Evolutionary conservation across 2,329 filamentous ascomycete genomes (phyloP).

Genomic region (Berkeleyomyces rouxiae): DNA sequence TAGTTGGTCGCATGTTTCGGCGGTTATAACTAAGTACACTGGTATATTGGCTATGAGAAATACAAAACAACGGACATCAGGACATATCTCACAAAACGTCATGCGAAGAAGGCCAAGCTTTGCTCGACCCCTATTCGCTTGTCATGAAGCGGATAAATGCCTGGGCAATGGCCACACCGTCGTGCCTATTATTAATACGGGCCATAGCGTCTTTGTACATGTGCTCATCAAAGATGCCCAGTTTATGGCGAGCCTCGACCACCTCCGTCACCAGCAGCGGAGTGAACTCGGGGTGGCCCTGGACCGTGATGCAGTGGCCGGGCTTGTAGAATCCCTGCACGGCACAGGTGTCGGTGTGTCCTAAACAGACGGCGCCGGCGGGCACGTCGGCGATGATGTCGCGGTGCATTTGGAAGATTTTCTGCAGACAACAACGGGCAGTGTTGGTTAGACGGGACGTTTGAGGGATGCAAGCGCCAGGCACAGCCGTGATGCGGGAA

Average conservation of each 20-base stretch:
- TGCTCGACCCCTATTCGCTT: constrained; percentile 26
- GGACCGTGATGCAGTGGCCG: constrained; percentile 52
- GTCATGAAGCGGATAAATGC: constrained; percentile 64
- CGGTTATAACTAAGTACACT: no score
- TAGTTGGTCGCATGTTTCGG: no score
- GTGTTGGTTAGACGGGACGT: not conserved
- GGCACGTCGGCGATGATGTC: constrained; percentile 57
- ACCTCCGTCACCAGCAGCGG: constrained; percentile 54
- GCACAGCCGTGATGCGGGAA: not conserved
- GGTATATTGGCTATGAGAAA: no score
- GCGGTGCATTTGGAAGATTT: constrained; percentile 71
- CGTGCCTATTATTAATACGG: constrained; percentile 51
- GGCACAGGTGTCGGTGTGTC: constrained; percentile 46
- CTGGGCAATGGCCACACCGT: constrained; percentile 58
- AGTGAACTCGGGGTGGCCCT: constrained; percentile 77
- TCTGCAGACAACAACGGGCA: not conserved
- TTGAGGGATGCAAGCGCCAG: not conserved
- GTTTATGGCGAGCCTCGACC: constrained; percentile 43
- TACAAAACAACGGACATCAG: no score
- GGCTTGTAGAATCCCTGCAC: constrained; percentile 69
- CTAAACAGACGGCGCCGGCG: constrained; percentile 42
- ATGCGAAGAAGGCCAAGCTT: not conserved
- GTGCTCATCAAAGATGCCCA: constrained; percentile 51
- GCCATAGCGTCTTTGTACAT: constrained; percentile 51
- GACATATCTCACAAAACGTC: no score